Evolutionary conservation across 768 basidiomycete genomes (phyloP).

Genomic region (Mycena galopus): DNA sequence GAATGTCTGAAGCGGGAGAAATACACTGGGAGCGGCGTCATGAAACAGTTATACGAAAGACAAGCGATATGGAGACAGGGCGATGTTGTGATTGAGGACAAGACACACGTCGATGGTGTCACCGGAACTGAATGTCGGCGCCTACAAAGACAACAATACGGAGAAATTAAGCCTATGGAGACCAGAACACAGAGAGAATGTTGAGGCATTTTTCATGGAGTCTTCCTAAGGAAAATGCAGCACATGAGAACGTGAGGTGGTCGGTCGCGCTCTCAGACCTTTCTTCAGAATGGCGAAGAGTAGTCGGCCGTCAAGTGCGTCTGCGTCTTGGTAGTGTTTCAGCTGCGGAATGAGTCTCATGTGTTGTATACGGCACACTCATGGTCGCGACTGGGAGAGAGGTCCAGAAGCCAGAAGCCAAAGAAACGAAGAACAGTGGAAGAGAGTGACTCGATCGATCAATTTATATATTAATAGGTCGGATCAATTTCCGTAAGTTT

Average conservation of each 20-base stretch:
- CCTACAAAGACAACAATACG: conserved; percentile 59
- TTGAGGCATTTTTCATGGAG: conserved; percentile 92
- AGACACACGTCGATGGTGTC: conserved; percentile 91
- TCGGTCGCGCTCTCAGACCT: conserved; percentile 61
- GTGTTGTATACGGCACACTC: conserved; percentile 11
- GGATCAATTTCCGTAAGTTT: not conserved
- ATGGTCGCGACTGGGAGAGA: not conserved
- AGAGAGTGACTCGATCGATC: conserved; percentile 19
- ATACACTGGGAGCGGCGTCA: conserved; percentile 76
- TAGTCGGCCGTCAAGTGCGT: conserved; percentile 85
- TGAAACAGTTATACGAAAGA: not conserved
- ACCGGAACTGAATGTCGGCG: conserved; percentile 95
- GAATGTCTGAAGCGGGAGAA: conserved; percentile 98
- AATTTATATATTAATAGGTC: not conserved
- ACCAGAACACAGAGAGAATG: conserved; percentile 72
- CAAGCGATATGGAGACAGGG: conserved; percentile 73
- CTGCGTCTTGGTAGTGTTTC: conserved; percentile 63
- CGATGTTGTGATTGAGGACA: conserved; percentile 93
- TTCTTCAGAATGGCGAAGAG: conserved; percentile 99
- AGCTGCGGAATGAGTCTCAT: not conserved
- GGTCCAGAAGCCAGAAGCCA: not conserved
- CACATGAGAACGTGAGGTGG: not conserved
- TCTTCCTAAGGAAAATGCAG: conserved; percentile 66
- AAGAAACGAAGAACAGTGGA: not conserved
- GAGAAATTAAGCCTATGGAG: not conserved